phyloP scores from a whole-genome alignment of 75 land plant genomes.

The Chamaecyparis obtusa region DNA sequence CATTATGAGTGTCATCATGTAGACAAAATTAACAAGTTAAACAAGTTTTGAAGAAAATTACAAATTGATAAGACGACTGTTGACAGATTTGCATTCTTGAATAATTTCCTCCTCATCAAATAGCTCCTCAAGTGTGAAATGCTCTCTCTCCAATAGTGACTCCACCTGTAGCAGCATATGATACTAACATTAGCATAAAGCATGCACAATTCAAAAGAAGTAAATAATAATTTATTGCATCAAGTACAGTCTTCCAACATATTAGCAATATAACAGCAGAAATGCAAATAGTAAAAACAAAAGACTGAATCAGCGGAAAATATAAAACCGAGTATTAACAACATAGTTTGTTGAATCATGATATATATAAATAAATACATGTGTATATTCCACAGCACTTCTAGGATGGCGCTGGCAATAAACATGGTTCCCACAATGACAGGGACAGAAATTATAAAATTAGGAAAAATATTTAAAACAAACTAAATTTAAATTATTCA shows the following conservation, averaged over 20 bases:
- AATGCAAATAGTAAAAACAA: background rate
- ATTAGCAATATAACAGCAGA: background rate
- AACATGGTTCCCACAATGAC: too few relatives aligned
- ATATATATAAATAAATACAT: background rate
- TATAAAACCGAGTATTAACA: background rate
- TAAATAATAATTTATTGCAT: background rate
- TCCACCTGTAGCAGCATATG: slow-evolving; percentile 64
- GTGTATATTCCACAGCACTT: background rate
- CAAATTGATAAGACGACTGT: slow-evolving; percentile 92
- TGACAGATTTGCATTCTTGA: slow-evolving; percentile 95
- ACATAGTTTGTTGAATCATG: background rate
- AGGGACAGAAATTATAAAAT: too few relatives aligned
- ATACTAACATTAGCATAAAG: background rate
- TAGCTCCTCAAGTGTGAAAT: slow-evolving; percentile 77
- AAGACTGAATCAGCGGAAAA: background rate
- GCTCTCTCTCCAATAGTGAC: slow-evolving; percentile 81
- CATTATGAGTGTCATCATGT: background rate
- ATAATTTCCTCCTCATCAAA: slow-evolving; percentile 97
- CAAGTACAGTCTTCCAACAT: background rate
- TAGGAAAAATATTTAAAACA: too few relatives aligned
- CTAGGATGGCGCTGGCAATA: too few relatives aligned
- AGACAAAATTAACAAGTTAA: background rate
- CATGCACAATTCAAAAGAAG: background rate
- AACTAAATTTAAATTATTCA: too few relatives aligned
- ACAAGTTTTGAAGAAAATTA: slow-evolving; percentile 20